A percentile compares a stretch with the other conserved stretches of the same genome.
These are phyloP conservation scores for Neoboletus magnificus DNA, from an alignment of 768 basidiomycete genomes.

Conservation along the genomic window DNA sequence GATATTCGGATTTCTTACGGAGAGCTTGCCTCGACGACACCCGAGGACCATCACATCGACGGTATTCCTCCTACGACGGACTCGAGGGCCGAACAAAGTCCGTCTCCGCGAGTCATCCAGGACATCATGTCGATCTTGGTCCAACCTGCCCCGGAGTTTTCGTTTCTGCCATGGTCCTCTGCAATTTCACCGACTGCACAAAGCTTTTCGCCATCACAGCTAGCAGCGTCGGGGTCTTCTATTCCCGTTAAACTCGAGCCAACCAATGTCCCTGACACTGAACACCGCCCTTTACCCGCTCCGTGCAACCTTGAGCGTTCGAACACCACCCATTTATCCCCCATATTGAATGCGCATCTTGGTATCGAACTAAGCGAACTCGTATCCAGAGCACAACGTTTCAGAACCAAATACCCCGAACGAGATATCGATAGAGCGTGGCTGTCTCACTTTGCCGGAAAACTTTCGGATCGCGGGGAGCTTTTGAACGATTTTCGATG, in stretches of 20 bases:
- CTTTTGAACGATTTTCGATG: slow-evolving; percentile 61
- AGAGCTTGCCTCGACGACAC: neutral
- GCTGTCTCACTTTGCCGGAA: slow-evolving; percentile 67
- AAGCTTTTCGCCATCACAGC: neutral
- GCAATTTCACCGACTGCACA: neutral
- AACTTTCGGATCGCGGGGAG: slow-evolving; percentile 55
- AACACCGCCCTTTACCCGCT: neutral
- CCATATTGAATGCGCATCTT: slow-evolving; percentile 61
- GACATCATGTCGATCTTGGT: slow-evolving; percentile 32
- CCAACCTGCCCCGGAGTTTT: slow-evolving; percentile 13
- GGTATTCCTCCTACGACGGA: neutral
- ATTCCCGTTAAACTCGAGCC: neutral
- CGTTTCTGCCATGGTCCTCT: slow-evolving; percentile 4
- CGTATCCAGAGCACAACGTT: slow-evolving; percentile 51
- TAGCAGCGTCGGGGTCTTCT: neutral
- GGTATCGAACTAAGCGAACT: slow-evolving; percentile 57
- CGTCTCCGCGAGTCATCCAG: slow-evolving; percentile 28
- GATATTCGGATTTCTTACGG: neutral
- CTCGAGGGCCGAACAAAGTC: slow-evolving; percentile 12
- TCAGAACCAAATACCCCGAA: slow-evolving; percentile 51
- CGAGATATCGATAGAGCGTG: slow-evolving; percentile 61
- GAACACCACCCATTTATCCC: slow-evolving; percentile 32
- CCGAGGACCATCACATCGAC: neutral
- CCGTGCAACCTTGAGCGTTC: neutral
- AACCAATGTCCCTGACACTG: neutral